Evolutionary conservation across 2,329 filamentous ascomycete genomes (phyloP), one percentile per base, ranked within the genome.

Genomic region (Aphanoascus verrucosus): DNA sequence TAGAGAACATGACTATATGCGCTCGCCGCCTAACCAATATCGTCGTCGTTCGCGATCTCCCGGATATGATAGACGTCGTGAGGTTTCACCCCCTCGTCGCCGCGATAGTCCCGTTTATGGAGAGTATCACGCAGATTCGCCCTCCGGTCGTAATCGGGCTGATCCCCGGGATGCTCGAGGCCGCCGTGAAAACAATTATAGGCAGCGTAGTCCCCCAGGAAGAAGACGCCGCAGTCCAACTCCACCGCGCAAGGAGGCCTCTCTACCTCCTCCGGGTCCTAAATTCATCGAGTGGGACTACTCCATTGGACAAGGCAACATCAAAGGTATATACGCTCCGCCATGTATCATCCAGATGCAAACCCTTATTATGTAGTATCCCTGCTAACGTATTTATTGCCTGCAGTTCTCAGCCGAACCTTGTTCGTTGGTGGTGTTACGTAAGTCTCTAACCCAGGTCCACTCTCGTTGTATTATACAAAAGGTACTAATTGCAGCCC

Each of bases 381-480:
- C 40, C 31, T 59, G 60, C 51, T 57, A 52, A 59, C 42, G 15
- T 42, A 9, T 41, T 43, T 57, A 3, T 19, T 47, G 41, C 43
- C 34, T 56, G 55, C 62, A 77, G 93, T 98, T 28, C 76, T 94
- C 55, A 97, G 91, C 70, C 83, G 93, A 63, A 98, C 93, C 12
- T 79, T 98, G 11, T 98, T 98, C 67, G 90, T 98, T 63, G 93
- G 93, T 59, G 93, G 93, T 65, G 93, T 96, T 58, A 94, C 84
- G 78, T 87, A 77, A 80, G 84, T 81, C 56, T 53, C 20, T 17
- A 20, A 35, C 28, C 14, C 19, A 2, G n/a, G 2, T 3, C n/a
- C 9, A n/a, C 5, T 53, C 46, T 45, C 48, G 43, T 37, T 52
- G 53, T 46, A 55, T 52, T 41, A 31, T 55, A 49, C 11, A 9